These are phyloP conservation scores for Herpetomonas samuelpessoai DNA, from an alignment of 208 protist genomes.

Conservation along the genomic window DNA sequence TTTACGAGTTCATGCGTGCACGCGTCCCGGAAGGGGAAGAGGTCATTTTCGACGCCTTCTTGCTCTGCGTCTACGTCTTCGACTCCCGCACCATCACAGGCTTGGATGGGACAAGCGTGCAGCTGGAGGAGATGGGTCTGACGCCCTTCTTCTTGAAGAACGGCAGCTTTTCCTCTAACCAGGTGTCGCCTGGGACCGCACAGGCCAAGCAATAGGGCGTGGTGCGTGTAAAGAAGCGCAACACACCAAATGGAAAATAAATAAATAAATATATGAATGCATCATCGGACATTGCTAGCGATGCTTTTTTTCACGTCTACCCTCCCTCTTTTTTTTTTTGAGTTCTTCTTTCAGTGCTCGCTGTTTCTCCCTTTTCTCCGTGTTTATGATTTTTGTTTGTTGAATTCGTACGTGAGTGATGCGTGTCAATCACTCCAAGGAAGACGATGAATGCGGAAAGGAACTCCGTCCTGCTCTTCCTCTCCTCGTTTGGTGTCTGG, in stretches of 20 bases:
- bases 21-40: conserved; percentile 33
- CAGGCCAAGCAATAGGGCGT: too few relatives aligned
- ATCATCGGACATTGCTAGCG: not conserved
- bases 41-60: conserved; percentile 65
- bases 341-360: conserved; percentile 10
- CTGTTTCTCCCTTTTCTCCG: too few relatives aligned
- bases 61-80: conserved; percentile 70
- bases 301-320: not conserved
- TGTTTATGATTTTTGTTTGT: too few relatives aligned
- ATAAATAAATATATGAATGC: too few relatives aligned
- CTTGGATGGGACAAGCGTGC: conserved; percentile 14
- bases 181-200: conserved; percentile 12
- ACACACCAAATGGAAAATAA: too few relatives aligned
- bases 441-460: too few relatives aligned
- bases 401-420: too few relatives aligned
- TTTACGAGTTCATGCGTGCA: conserved; percentile 66
- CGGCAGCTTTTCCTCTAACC: conserved; percentile 48
- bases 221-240: too few relatives aligned
- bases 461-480: too few relatives aligned
- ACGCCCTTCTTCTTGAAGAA: conserved; percentile 50
- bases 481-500: too few relatives aligned
- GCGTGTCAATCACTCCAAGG: too few relatives aligned
- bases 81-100: conserved; percentile 32
- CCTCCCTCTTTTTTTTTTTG: conserved; percentile 12
- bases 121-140: conserved; percentile 45